phyloP scores from a whole-genome alignment of 495 filamentous ascomycete species.

The Penicillium longicatenatum region DNA sequence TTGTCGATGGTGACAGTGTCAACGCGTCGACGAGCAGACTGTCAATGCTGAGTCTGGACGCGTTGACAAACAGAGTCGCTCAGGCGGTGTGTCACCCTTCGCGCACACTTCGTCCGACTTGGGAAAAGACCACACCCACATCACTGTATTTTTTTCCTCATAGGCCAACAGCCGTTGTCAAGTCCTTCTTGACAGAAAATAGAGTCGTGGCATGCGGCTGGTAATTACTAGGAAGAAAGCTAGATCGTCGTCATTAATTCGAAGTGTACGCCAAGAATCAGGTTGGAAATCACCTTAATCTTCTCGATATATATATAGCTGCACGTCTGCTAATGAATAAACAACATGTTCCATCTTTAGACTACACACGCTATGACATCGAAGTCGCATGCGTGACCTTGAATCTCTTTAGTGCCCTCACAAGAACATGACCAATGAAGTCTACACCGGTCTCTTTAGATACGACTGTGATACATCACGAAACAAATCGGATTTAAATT shows the following conservation, averaged over 20 bases:
- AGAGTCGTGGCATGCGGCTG: background rate
- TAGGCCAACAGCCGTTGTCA: background rate
- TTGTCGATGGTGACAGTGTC: background rate
- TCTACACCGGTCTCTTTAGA: background rate
- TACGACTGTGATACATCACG: conserved; percentile 2
- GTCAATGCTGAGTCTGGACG: conserved; percentile 1
- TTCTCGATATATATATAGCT: conserved; percentile 1
- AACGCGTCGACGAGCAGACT: conserved; percentile 3
- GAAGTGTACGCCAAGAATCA: background rate
- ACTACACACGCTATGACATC: background rate
- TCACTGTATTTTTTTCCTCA: background rate
- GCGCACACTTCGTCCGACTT: conserved; percentile 3
- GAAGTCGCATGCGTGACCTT: background rate
- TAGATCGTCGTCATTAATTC: background rate
- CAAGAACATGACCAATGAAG: background rate
- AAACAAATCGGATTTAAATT: background rate
- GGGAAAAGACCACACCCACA: conserved; percentile 3
- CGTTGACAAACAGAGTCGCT: conserved; percentile 5
- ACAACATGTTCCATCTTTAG: background rate
- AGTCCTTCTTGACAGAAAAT: background rate
- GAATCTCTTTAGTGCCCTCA: background rate
- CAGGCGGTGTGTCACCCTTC: conserved; percentile 4
- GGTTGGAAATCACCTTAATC: background rate
- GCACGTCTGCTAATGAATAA: background rate
- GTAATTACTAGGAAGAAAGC: conserved; percentile 1